Base-by-base conservation (phyloP, 441 rosid species). In the Aquilaria agallochum region DNA sequence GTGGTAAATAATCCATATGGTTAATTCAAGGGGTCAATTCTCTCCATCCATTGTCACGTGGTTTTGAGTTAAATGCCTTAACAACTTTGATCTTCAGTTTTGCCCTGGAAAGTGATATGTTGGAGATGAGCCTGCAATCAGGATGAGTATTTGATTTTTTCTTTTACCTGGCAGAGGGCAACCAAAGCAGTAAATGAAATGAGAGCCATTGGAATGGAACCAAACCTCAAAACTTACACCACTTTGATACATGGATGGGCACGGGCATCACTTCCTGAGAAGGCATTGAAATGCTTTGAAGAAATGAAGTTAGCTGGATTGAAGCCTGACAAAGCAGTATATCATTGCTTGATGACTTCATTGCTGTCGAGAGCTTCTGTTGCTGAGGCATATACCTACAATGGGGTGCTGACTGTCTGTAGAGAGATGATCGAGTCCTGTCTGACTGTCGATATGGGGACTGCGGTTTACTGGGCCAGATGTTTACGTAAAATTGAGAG, bases 181-280 rank as follows among this genome's bases (percentile, higher is more conserved):
- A 72, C 78, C 47, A 77, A 79, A 58, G 79, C 90, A 50, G 67
- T 87, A 12, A 60, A 83, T 71, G 94, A 89, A 70, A 94, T 94
- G 99, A 72, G 75, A 72, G 71, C 74, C 42, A 5, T 76, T 56
- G 94, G 94, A 47, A 78, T 91, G 55, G 78, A 48, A 72, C 99
- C 96, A 50, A 94, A 94, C 76, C 73, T 91, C 64, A 91, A 81
- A 78, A 94, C 99, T 27, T 91, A 91, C 77, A 94, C 97, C 3
- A 91, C 97, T 3, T 59, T 94, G 61, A 91, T 94, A 56, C 85
- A 91, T 55, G 99, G 97, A 59, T 94, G 99, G 99, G 89, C 96
- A 11, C 76, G 90, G 5, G 99, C 99, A 55, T 89, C 96, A 46
- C 88, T 84, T 66, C 99, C 96, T 1, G 99, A 91, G 72, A 91